Conservation (phyloP, 78 protist genomes). For the Guillardia theta region DNA sequence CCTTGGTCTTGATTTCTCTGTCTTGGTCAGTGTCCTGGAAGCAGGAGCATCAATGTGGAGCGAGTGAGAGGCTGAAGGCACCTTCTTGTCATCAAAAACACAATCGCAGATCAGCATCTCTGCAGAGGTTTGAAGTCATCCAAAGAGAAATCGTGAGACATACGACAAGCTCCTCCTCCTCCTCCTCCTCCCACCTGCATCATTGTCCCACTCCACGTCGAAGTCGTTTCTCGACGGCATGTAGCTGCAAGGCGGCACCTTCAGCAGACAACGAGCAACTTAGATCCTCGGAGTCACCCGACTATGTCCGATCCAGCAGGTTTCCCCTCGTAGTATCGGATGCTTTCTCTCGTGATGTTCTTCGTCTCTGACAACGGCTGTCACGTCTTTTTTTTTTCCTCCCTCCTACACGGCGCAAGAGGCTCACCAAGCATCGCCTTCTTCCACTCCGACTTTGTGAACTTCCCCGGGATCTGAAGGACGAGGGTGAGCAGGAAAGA, state of each 20-base stretch:
- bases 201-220: conserved; percentile 38
- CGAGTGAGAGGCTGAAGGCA: background rate
- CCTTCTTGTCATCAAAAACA: conserved; percentile 8
- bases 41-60: too few relatives aligned
- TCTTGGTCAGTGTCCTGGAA: background rate
- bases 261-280: too few relatives aligned
- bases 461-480: background rate
- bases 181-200: too few relatives aligned
- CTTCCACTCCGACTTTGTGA: conserved; percentile 27
- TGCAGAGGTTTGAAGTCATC: too few relatives aligned
- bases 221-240: conserved; percentile 11
- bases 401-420: too few relatives aligned
- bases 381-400: too few relatives aligned
- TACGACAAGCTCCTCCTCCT: too few relatives aligned
- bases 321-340: conserved; percentile 12
- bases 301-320: conserved; percentile 16
- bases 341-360: background rate
- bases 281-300: too few relatives aligned
- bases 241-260: too few relatives aligned
- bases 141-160: too few relatives aligned
- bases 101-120: conserved; percentile 11
- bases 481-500: background rate
- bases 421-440: background rate
- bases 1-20: background rate
- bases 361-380: too few relatives aligned